Percentiles rank a stretch among this genome's conserved stretches.
phyloP scores from a whole-genome alignment of 2,329 filamentous ascomycete genomes.

The Sarocladiaceae sp. region DNA sequence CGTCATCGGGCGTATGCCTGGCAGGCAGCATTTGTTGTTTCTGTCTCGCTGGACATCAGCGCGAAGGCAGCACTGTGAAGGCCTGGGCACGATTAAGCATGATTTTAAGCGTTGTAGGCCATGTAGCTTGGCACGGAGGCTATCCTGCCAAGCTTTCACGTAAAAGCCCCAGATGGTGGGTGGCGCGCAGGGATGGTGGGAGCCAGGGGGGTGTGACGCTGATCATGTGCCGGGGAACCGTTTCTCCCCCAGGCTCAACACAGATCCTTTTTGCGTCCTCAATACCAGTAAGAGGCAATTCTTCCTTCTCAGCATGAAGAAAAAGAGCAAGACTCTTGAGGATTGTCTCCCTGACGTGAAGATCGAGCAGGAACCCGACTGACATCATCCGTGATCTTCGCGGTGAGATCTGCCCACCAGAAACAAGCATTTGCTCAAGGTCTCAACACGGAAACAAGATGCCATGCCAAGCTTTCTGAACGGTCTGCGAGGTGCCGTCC shows the following conservation, averaged over 20 bases:
- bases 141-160: conserved; percentile 13
- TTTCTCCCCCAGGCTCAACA: background rate
- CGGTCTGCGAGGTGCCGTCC: conserved; percentile 31
- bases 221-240: conserved; percentile 7
- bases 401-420: background rate
- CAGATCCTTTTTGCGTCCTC: too few relatives aligned
- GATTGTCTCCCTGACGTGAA: too few relatives aligned
- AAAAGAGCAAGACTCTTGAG: too few relatives aligned
- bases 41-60: too few relatives aligned
- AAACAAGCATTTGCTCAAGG: conserved; percentile 4
- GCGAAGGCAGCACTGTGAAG: too few relatives aligned
- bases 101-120: conserved; percentile 47
- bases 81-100: conserved; percentile 35
- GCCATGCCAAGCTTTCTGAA: conserved; percentile 19
- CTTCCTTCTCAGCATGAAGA: too few relatives aligned
- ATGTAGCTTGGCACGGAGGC: conserved; percentile 35
- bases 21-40: too few relatives aligned
- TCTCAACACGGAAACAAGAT: conserved; percentile 5
- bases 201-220: conserved; percentile 5
- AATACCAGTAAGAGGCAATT: too few relatives aligned
- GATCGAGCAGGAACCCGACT: too few relatives aligned
- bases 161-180: background rate
- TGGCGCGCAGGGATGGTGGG: conserved; percentile 5
- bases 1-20: too few relatives aligned
- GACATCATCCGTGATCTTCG: conserved; percentile 4